Evolutionary conservation across 2,329 filamentous ascomycete species (phyloP).

Genomic region (Gremmenia infestans): DNA sequence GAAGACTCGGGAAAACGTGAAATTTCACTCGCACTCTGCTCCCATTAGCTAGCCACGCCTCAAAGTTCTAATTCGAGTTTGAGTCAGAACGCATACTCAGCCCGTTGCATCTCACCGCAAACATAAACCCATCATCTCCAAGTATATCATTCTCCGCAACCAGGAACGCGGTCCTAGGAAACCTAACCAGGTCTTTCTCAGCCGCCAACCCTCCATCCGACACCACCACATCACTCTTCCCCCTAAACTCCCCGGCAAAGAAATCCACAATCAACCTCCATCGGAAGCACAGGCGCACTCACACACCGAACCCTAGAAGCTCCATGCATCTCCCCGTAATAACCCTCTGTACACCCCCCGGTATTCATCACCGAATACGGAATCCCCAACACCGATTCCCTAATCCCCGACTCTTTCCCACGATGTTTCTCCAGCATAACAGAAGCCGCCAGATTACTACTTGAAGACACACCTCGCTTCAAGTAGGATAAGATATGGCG

Average conservation of each 20-base stretch:
- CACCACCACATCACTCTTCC: background rate
- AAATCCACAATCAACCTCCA: background rate
- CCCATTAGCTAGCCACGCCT: conserved; percentile 40
- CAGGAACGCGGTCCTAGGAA: background rate
- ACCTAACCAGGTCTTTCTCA: background rate
- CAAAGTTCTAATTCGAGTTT: background rate
- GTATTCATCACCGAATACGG: conserved; percentile 36
- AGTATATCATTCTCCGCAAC: conserved; percentile 43
- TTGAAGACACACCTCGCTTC: conserved; percentile 42
- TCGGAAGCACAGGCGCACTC: background rate
- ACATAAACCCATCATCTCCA: conserved; percentile 45
- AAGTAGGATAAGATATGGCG: background rate
- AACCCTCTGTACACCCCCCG: conserved; percentile 5
- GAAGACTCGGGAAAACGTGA: conserved; percentile 46
- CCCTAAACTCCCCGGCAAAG: background rate
- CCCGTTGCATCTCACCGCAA: conserved; percentile 39
- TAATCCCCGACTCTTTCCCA: conserved; percentile 30
- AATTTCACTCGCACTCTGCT: conserved; percentile 3
- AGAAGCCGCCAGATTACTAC: conserved; percentile 39
- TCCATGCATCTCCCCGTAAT: background rate
- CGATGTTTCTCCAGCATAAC: conserved; percentile 37
- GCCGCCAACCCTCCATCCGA: background rate
- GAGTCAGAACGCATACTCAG: conserved; percentile 33
- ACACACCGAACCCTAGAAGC: background rate
- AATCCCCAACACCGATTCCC: conserved; percentile 49